Conservation (phyloP, 2,329 filamentous ascomycete genomes). For the Meredithiella fracta region DNA sequence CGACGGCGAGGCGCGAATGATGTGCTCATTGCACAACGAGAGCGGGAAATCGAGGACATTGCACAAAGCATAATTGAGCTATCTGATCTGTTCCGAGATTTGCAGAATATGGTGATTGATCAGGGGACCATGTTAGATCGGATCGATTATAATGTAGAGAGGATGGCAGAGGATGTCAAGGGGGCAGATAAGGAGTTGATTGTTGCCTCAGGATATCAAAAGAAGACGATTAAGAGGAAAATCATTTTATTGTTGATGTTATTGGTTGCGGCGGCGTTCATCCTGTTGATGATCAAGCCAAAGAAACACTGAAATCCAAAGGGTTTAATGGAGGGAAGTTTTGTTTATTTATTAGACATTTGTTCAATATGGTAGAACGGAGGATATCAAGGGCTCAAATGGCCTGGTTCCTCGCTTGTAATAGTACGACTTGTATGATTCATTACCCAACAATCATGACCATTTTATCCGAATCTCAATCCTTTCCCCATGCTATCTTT, state of each 20-base stretch:
- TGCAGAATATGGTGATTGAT: conserved; percentile 90
- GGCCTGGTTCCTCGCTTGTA: not conserved
- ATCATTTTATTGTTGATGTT: conserved; percentile 78
- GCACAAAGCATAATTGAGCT: conserved; percentile 96
- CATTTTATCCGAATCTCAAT: not conserved
- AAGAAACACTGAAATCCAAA: not conserved
- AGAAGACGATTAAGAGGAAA: conserved; percentile 75
- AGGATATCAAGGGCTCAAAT: no score
- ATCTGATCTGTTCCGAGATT: conserved; percentile 87
- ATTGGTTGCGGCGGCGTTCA: conserved; percentile 72
- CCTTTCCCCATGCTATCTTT: not conserved
- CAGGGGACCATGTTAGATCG: conserved; percentile 83
- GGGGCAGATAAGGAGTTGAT: conserved; percentile 82
- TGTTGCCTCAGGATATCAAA: conserved; percentile 78
- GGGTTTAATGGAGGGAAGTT: not conserved
- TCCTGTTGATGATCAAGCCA: conserved; percentile 58
- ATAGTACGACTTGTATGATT: conserved; percentile 1
- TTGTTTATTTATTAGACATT: not conserved
- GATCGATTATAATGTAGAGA: conserved; percentile 95
- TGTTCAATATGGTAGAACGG: no score
- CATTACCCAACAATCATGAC: not conserved
- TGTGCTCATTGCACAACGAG: conserved; percentile 70
- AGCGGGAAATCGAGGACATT: conserved; percentile 94
- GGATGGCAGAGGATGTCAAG: conserved; percentile 87
- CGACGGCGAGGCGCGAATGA: conserved; percentile 43